Evolutionary conservation across 805 yeast species (phyloP).

Genomic region (Torulaspora gathmanii): DNA sequence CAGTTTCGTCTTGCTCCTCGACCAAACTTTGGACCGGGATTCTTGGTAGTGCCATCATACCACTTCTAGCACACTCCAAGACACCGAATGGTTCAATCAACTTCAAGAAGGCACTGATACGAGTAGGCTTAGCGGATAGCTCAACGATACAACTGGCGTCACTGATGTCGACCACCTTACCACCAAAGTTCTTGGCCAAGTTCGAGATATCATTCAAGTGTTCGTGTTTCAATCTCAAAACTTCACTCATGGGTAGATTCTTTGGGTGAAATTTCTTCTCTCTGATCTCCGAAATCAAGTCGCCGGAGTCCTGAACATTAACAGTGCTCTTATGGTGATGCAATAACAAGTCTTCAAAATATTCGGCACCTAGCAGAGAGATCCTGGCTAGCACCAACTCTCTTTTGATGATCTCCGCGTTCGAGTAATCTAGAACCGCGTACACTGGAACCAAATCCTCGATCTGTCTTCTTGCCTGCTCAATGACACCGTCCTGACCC

Average conservation of each 20-base stretch:
- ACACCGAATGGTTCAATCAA: slow-evolving; percentile 94
- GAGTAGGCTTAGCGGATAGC: slow-evolving; percentile 87
- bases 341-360: slow-evolving; percentile 88
- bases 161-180: slow-evolving; percentile 84
- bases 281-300: slow-evolving; percentile 28
- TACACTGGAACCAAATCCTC: slow-evolving; percentile 98
- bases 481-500: slow-evolving; percentile 94
- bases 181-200: slow-evolving; percentile 84
- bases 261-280: slow-evolving; percentile 71
- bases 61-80: slow-evolving; percentile 92
- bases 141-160: slow-evolving; percentile 93
- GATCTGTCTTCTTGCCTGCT: slow-evolving; percentile 96
- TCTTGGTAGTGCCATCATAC: slow-evolving; percentile 98
- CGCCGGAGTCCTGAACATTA: slow-evolving; percentile 31
- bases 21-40: slow-evolving; percentile 67
- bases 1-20: slow-evolving; percentile 49
- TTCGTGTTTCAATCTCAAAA: slow-evolving; percentile 86
- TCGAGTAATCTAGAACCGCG: slow-evolving; percentile 92
- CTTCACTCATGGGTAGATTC: slow-evolving; percentile 84
- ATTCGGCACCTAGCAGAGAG: slow-evolving; percentile 94
- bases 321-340: slow-evolving; percentile 50
- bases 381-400: slow-evolving; percentile 89
- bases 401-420: slow-evolving; percentile 83
- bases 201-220: slow-evolving; percentile 82
- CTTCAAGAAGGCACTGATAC: slow-evolving; percentile 80